Evolutionary conservation across 2,329 filamentous ascomycete species (phyloP).

Genomic region (Diaporthe nobilis): DNA sequence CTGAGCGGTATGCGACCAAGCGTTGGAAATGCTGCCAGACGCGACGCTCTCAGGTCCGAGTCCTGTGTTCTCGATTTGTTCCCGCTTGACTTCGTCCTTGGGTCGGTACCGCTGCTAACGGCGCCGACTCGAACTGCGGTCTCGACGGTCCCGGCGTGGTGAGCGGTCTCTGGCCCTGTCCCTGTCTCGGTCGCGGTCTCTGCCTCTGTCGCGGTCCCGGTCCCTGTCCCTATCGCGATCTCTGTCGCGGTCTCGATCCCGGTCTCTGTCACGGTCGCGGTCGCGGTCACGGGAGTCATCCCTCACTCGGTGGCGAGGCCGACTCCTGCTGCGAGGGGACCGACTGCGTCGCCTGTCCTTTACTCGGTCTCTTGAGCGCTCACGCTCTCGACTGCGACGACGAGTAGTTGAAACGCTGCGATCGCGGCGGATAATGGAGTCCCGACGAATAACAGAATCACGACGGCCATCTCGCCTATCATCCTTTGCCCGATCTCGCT

Average conservation of each 20-base stretch:
- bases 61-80: background rate
- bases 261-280: conserved; percentile 49
- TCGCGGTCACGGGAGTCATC: conserved; percentile 52
- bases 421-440: conserved; percentile 38
- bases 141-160: conserved; percentile 38
- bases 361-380: conserved; percentile 37
- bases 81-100: conserved; percentile 1
- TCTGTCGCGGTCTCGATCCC: conserved; percentile 50
- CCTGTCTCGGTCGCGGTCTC: conserved; percentile 44
- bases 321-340: conserved; percentile 49
- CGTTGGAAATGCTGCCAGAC: background rate
- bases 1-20: conserved; percentile 17
- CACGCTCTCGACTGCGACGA: conserved; percentile 39
- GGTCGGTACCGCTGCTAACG: conserved; percentile 36
- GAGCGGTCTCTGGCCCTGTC: conserved; percentile 31
- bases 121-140: conserved; percentile 41
- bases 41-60: background rate
- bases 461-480: conserved; percentile 29
- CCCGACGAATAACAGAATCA: conserved; percentile 31
- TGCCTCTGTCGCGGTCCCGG: conserved; percentile 51
- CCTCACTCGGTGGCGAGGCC: conserved; percentile 50
- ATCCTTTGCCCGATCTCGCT: conserved; percentile 41
- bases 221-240: conserved; percentile 51
- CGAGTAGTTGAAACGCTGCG: conserved; percentile 30
- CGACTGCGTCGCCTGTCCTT: conserved; percentile 43